Base-by-base conservation (phyloP, 176 grass and related monocot species). In the Musa beccarii region DNA sequence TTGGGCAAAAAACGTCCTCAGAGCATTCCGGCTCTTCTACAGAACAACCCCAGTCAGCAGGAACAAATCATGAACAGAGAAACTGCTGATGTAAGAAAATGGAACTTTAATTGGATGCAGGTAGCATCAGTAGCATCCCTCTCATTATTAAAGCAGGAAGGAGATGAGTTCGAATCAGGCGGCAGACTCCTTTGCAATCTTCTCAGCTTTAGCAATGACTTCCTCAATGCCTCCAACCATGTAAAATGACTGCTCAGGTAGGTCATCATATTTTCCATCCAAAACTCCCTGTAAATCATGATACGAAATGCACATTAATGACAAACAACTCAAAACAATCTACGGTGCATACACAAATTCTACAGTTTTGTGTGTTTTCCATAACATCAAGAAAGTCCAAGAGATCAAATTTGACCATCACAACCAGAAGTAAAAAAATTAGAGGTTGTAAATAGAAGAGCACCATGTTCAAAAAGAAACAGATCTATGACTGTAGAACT, bases 151-250 rank as follows among this genome's bases (percentile, higher is more conserved):
- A 51, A 51, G 1, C 9, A 1, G 68, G n/a, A n/a, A n/a, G n/a
- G 13, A 51, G 17, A 10, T 12, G 12, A 70, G 16, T 70, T 51
- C 21, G 8, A 8, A 22, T 51, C 17, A 70, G 0, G 68, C 19
- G 5, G 68, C 68, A 9, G 49, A 52, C 8, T 70, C 68, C 43
- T 70, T 70, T 2, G 68, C 34, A 70, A 70, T 70, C 68, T 70
- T 70, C 68, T 70, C 68, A 22, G 68, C 68, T 49, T 70, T 70
- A 9, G 68, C 68, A 10, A 70, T 70, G 49, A 70, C 68, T 70
- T 70, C 68, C 8, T 70, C 68, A 0, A 70, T 70, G 68, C 68
- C 68, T 70, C 68, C 68, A 70, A 70, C 68, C 68, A 70, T 70
- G 68, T 70, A 70, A 70, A 70, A 70, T 51, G 68, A 70, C 49